phyloP scores from a whole-genome alignment of 169 alveolate species.

The Cryptosporidium bovis region DNA sequence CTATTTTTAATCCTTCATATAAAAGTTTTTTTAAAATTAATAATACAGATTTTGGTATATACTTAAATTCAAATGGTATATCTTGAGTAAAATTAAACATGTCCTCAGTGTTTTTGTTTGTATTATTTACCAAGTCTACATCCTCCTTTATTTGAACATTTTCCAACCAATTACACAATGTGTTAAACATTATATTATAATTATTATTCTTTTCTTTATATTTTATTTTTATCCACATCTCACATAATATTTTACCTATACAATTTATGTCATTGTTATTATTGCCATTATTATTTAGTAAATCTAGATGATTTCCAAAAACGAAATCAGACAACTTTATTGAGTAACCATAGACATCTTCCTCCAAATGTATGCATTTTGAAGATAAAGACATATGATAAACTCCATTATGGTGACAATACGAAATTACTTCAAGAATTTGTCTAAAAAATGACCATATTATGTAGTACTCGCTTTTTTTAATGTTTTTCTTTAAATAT shows the following conservation, averaged over 20 bases:
- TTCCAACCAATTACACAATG: slow-evolving; percentile 11
- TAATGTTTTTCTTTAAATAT: slow-evolving; percentile 18
- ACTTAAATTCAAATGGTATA: slow-evolving; percentile 39
- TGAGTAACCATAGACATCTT: slow-evolving; percentile 52
- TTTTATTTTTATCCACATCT: slow-evolving; percentile 64
- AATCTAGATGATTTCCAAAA: slow-evolving; percentile 33
- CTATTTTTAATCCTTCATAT: not conserved
- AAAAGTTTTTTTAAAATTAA: slow-evolving; percentile 16
- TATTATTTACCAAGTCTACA: not conserved
- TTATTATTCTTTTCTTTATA: slow-evolving; percentile 1
- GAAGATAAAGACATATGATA: slow-evolving; percentile 54
- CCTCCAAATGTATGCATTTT: slow-evolving; percentile 50
- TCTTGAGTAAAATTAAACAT: slow-evolving; percentile 13
- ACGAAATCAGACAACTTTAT: slow-evolving; percentile 57
- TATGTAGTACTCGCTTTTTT: slow-evolving; percentile 21
- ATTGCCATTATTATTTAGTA: not conserved
- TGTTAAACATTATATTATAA: not conserved
- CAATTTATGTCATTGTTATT: slow-evolving; percentile 1
- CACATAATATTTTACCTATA: slow-evolving; percentile 18
- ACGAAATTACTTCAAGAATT: slow-evolving; percentile 42
- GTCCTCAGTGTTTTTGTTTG: slow-evolving; percentile 5
- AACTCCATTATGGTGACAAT: slow-evolving; percentile 45
- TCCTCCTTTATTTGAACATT: not conserved
- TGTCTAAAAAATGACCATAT: slow-evolving; percentile 70
- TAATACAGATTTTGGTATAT: slow-evolving; percentile 67